Evolutionary conservation across 371 early-diverging fungal species (phyloP).

Genomic region (Mortierella sp.): DNA sequence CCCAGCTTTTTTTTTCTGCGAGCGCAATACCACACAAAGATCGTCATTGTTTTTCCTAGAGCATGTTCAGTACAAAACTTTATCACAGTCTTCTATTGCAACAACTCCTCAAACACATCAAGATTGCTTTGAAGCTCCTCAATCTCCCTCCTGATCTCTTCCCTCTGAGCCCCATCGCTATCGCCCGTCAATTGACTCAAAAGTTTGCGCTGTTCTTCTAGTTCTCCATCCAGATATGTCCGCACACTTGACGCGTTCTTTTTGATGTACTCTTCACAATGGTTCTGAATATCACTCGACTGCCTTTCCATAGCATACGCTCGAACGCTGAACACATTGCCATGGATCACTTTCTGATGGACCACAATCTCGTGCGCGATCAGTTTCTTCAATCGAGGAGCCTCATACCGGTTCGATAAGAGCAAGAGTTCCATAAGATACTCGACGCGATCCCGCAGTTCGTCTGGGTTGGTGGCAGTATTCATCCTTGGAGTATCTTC

Average conservation of each 20-base stretch:
- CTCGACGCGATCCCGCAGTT: constrained; percentile 13
- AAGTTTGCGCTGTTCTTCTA: background rate
- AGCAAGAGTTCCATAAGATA: constrained; percentile 22
- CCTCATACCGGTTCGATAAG: constrained; percentile 12
- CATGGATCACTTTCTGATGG: constrained; percentile 1
- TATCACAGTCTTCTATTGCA: too few relatives aligned
- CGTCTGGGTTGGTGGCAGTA: background rate
- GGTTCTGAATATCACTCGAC: constrained; percentile 6
- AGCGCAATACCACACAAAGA: too few relatives aligned
- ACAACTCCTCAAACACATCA: constrained; percentile 1
- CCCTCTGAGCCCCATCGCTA: background rate
- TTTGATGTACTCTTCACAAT: constrained; percentile 13
- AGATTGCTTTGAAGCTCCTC: constrained; percentile 4
- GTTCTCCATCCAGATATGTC: constrained; percentile 12
- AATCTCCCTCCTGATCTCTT: background rate
- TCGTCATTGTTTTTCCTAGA: too few relatives aligned
- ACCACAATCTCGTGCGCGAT: constrained; percentile 18
- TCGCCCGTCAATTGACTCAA: background rate
- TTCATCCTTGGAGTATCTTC: background rate
- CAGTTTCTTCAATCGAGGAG: constrained; percentile 9
- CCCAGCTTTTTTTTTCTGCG: too few relatives aligned
- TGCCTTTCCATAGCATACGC: constrained; percentile 3
- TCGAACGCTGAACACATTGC: constrained; percentile 20
- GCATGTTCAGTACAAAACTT: too few relatives aligned
- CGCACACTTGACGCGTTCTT: constrained; percentile 8